Base-by-base conservation (phyloP, 208 protist genomes). In the Novymonas esmeraldas region DNA sequence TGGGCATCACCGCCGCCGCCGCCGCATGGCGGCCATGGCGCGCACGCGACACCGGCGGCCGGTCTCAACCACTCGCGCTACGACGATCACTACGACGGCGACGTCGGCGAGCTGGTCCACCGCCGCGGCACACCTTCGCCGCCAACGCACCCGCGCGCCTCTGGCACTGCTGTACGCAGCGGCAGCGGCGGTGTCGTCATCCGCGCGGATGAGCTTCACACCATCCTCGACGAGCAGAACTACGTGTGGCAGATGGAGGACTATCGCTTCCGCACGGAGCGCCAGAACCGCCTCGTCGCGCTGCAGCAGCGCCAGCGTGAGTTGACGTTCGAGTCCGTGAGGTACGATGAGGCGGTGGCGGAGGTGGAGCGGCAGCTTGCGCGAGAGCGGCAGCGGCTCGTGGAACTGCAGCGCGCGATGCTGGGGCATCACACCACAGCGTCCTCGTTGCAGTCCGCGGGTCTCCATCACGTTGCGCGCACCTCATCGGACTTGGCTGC, bases 191-290 rank as follows among this genome's bases (percentile, higher is more conserved):
- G 63, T 33, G 46, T 46, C 51, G 28, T 46, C 31, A 46, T 81
- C 45, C 41, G 52, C 33, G 68, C 76, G 0, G 76, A 80, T 44
- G 78, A 81, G 45, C 64, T 83, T 3, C 64, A 75, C 38, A 76
- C 76, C 22, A 57, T 76, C 7, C 42, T 87, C 11, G 74, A 70
- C 5, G 72, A 87, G 58, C 60, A 73, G 39, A 76, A 92, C 5
- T 78, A 88, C 69, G 56, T 78, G 7, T 92, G 85, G 85, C 46
- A 68, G 28, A 88, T 88, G 82, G 85, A 92, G 70, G 79, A 75
- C 24, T 69, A 78, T 29, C 85, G 82, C 42, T 92, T 92, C 50
- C 60, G 82, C 36, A 89, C 79, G 2, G 85, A 92, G 64, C 73
- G 85, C 5, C 73, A 80, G 45, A 64, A 69, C 28, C 73, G 72